phyloP scores from a whole-genome alignment of 305 asterid genomes.

The Fraxinus latifolia region DNA sequence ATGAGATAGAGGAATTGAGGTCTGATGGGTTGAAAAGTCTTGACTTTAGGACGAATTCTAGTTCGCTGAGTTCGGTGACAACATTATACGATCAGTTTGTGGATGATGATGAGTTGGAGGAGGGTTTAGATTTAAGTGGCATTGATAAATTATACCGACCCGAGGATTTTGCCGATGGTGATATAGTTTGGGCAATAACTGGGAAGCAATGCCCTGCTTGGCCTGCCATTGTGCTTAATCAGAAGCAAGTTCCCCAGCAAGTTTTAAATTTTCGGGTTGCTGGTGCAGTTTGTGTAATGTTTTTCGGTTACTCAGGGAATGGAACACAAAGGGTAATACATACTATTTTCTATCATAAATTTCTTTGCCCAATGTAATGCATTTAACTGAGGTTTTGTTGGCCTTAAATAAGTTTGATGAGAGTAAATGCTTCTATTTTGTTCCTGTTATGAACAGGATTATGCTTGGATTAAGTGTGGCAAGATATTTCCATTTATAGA shows the following conservation, averaged over 20 bases:
- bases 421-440: conserved; percentile 20
- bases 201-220: conserved; percentile 85
- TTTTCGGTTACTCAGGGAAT: conserved; percentile 94
- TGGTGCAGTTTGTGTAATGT: conserved; percentile 84
- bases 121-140: conserved; percentile 44
- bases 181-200: conserved; percentile 89
- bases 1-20: conserved; percentile 61
- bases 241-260: conserved; percentile 77
- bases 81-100: conserved; percentile 39
- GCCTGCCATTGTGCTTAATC: conserved; percentile 95
- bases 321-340: conserved; percentile 89
- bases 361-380: conserved; percentile 16
- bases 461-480: conserved; percentile 87
- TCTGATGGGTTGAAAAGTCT: conserved; percentile 35
- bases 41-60: conserved; percentile 38
- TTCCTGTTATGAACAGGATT: conserved; percentile 63
- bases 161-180: conserved; percentile 65
- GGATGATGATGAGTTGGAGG: conserved; percentile 60
- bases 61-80: conserved; percentile 45
- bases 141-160: conserved; percentile 43
- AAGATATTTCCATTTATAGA: conserved; percentile 87
- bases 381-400: conserved; percentile 19
- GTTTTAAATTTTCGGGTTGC: conserved; percentile 63
- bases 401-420: conserved; percentile 6
- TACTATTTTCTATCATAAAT: conserved; percentile 1